phyloP scores from a whole-genome alignment of 2,329 filamentous ascomycete genomes.

The Penicillium sp. region DNA sequence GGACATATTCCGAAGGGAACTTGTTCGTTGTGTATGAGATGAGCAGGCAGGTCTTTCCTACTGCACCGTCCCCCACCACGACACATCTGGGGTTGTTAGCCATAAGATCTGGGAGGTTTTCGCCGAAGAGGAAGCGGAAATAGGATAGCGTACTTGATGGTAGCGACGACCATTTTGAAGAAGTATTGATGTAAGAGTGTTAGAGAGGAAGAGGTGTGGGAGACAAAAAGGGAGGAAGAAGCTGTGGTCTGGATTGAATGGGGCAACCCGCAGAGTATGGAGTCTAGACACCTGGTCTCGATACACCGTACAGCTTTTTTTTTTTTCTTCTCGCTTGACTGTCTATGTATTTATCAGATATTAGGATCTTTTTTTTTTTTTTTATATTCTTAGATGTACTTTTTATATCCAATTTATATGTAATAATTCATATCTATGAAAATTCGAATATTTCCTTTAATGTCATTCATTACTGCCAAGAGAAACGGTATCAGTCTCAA shows the following conservation, averaged over 20 bases:
- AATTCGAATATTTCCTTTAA: not conserved
- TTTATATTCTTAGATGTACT: not conserved
- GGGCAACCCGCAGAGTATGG: slow-evolving; percentile 18
- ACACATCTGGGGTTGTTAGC: slow-evolving; percentile 61
- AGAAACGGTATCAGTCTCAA: not conserved
- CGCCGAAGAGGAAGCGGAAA: slow-evolving; percentile 5
- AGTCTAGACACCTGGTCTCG: slow-evolving; percentile 16
- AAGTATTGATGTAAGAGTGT: slow-evolving; percentile 3
- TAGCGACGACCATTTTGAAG: slow-evolving; percentile 51
- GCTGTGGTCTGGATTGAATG: slow-evolving; percentile 24
- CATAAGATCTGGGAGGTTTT: slow-evolving; percentile 2
- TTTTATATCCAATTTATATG: not conserved
- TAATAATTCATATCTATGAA: not conserved
- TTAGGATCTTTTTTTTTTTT: not conserved
- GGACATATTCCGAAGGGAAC: slow-evolving; percentile 98
- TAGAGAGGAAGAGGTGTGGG: slow-evolving; percentile 16
- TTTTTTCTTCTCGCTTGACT: not conserved
- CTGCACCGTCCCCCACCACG: slow-evolving; percentile 97
- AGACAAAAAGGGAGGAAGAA: slow-evolving; percentile 24
- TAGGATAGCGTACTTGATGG: slow-evolving; percentile 49
- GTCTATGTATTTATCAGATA: not conserved
- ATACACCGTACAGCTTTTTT: slow-evolving; percentile 7
- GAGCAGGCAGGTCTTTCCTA: slow-evolving; percentile 96
- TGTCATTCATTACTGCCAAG: not conserved
- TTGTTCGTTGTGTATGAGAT: slow-evolving; percentile 99